Conservation (phyloP, 257 asterid genomes). For the Rehmannia glutinosa region DNA sequence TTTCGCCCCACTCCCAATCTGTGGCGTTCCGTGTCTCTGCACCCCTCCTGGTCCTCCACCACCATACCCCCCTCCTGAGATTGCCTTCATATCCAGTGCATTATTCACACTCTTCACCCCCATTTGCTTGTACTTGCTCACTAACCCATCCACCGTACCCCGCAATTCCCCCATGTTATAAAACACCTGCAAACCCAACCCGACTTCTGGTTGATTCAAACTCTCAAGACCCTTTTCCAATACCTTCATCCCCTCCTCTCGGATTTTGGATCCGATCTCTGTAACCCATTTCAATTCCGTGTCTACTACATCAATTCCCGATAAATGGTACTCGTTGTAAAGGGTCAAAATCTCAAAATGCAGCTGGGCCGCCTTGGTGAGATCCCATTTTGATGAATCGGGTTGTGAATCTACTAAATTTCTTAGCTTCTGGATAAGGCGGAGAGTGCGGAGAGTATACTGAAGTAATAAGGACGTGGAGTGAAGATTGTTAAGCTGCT, state of each 20-base stretch:
- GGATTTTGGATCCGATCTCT: slow-evolving; percentile 69
- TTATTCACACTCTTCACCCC: slow-evolving; percentile 69
- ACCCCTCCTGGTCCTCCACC: slow-evolving; percentile 90
- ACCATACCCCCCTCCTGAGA: slow-evolving; percentile 62
- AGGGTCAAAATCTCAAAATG: slow-evolving; percentile 78
- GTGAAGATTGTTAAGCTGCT: slow-evolving; percentile 67
- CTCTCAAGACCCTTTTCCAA: slow-evolving; percentile 91
- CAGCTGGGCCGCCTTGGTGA: slow-evolving; percentile 85
- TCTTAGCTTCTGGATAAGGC: slow-evolving; percentile 63
- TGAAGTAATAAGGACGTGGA: slow-evolving; percentile 61
- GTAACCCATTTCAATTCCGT: slow-evolving; percentile 79
- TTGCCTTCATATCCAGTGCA: slow-evolving; percentile 94
- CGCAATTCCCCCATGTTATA: slow-evolving; percentile 96
- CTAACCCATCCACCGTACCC: slow-evolving; percentile 82
- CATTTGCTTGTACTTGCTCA: slow-evolving; percentile 78
- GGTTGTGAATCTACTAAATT: slow-evolving; percentile 49
- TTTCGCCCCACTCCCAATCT: slow-evolving; percentile 78
- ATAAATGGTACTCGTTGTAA: slow-evolving; percentile 60
- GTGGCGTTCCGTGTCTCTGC: slow-evolving; percentile 93
- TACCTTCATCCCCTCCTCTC: slow-evolving; percentile 85
- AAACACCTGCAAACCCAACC: slow-evolving; percentile 93
- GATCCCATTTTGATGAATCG: slow-evolving; percentile 68
- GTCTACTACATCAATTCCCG: slow-evolving; percentile 86
- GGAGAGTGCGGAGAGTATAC: slow-evolving; percentile 53
- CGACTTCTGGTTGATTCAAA: slow-evolving; percentile 94